Evolutionary conservation across 768 basidiomycete species (phyloP), one percentile per base, ranked within the genome.

Genomic region (Chlorophyllum brunneum): DNA sequence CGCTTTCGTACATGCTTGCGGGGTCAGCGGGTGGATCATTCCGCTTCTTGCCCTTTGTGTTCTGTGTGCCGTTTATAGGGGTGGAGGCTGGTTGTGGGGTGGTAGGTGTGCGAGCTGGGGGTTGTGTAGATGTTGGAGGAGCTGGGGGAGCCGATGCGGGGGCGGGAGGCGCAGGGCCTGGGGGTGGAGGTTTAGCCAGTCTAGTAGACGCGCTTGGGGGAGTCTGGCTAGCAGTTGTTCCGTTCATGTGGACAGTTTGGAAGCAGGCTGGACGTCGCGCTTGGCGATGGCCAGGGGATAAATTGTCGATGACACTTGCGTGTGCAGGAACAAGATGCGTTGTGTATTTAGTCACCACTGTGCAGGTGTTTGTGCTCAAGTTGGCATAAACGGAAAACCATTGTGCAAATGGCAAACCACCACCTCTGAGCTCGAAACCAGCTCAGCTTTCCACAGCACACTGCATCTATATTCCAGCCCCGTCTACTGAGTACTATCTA

Each of bases 1-100:
- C 74, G 49, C 83, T 88, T 67, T 92, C 91, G 65, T 92, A 92
- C 87, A 93, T 88, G 36, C 82, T 78, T 2, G 83, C 86, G 48
- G 90, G 89, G 71, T 94, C 91, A 49, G 88, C 79, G 18, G 83
- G 85, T 5, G 75, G 65, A 56, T 85, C 86, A 59, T 73, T 77
- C 68, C 85, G 87, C 74, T 85, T 86, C 82, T 89, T 92, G 41
- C 77, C 73, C 70, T 86, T 85, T 39, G 63, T 62, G 56, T 60
- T 70, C 51, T 59, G 73, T n/a, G 51, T 46, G 23, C 55, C 43
- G 34, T 51, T 42, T 58, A 56, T 34, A 56, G 56, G 41, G 59
- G 67, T 63, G 68, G 63, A 45, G 60, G 55, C 34, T 65, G 51
- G 45, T 67, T 52, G 34, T 67, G 65, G 53, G 56, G 51, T 53